phyloP scores from a whole-genome alignment of 306 rosid genomes.

The Vigna unguiculata region DNA sequence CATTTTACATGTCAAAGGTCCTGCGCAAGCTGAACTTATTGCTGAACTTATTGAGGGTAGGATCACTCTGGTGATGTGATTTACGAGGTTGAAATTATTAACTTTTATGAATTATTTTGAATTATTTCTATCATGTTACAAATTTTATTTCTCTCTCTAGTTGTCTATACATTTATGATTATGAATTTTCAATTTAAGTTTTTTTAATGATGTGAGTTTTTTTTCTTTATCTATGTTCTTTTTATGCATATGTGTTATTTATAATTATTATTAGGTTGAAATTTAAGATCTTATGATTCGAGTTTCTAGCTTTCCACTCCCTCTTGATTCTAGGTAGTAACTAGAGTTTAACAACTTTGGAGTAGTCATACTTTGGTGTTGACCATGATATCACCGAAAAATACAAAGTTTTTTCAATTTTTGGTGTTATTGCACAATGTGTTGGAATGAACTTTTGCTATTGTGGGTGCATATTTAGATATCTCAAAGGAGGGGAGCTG shows the following conservation, averaged over 20 bases:
- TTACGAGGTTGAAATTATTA: too few species aligned
- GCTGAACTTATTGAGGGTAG: too few species aligned
- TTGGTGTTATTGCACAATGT: neutral
- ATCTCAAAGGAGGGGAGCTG: conserved; percentile 1
- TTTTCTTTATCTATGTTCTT: neutral
- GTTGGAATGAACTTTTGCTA: neutral
- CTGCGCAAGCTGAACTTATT: too few species aligned
- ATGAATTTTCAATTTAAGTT: neutral
- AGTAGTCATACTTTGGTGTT: neutral
- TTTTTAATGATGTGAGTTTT: neutral
- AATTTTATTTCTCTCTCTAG: neutral
- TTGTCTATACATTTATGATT: too few species aligned
- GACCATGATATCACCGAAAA: neutral
- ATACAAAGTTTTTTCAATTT: neutral
- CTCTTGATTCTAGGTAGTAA: neutral
- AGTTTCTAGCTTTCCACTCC: neutral
- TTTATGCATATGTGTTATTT: neutral
- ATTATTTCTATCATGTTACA: too few species aligned
- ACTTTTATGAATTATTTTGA: neutral
- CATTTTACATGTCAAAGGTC: too few species aligned
- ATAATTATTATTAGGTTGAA: neutral
- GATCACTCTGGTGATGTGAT: too few species aligned
- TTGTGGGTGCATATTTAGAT: conserved; percentile 14
- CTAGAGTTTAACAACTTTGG: neutral
- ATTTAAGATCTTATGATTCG: too few species aligned